Conservation (phyloP, 176 grass and related monocot genomes). For the Triticum turgidum region DNA sequence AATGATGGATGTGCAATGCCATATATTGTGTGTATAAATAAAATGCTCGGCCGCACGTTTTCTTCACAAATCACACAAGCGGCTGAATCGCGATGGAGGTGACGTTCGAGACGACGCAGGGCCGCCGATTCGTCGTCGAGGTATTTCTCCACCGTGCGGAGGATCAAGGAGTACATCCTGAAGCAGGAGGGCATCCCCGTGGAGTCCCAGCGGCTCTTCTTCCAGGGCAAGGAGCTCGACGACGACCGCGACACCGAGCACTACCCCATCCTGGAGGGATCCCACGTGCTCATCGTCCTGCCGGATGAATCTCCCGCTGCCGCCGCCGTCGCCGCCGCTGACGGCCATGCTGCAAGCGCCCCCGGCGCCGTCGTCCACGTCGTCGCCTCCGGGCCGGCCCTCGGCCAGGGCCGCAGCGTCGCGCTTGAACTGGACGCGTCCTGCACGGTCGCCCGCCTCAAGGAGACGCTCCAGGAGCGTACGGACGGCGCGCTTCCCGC, state of each 20-base stretch:
- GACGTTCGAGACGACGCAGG: conserved; percentile 10
- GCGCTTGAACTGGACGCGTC: conserved; percentile 14
- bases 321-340: rapidly evolving
- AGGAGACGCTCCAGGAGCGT: conserved; percentile 38
- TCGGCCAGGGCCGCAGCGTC: background rate
- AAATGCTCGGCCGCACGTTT: background rate
- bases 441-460: conserved; percentile 31
- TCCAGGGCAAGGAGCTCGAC: background rate
- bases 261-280: conserved; percentile 46
- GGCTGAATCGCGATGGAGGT: background rate
- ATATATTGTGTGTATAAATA: background rate
- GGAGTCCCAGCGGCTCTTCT: conserved; percentile 12
- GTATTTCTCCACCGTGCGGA: conserved; percentile 3
- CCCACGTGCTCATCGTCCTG: conserved; percentile 36
- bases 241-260: conserved; percentile 32
- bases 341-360: background rate
- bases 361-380: background rate
- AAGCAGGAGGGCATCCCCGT: conserved; percentile 8
- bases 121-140: background rate
- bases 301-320: background rate
- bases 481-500: conserved; percentile 26
- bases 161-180: background rate
- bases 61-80: background rate
- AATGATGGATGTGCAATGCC: background rate
- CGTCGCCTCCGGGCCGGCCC: conserved; percentile 1